These are phyloP conservation scores for Neocucurbitaria cava DNA, from an alignment of 2,329 filamentous ascomycete genomes.

Conservation along the genomic window DNA sequence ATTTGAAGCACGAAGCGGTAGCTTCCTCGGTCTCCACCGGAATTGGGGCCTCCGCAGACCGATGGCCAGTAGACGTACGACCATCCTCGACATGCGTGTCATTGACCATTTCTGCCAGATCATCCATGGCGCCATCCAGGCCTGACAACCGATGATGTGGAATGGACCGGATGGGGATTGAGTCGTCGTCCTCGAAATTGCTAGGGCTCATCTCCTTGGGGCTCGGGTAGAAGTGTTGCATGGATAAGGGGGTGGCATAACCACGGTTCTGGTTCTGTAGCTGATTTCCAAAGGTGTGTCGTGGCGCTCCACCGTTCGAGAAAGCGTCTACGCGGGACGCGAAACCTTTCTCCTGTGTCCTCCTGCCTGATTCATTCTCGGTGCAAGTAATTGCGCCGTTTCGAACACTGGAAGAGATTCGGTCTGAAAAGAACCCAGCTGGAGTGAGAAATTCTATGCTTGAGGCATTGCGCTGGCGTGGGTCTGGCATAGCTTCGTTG, in stretches of 20 bases:
- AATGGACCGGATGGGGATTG: slow-evolving; percentile 22
- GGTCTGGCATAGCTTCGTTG: slow-evolving; percentile 21
- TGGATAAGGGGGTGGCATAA: slow-evolving; percentile 27
- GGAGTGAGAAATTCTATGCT: slow-evolving; percentile 18
- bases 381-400: slow-evolving; percentile 9
- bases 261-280: slow-evolving; percentile 27
- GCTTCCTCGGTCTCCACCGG: slow-evolving; percentile 23
- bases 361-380: slow-evolving; percentile 20
- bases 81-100: slow-evolving; percentile 24
- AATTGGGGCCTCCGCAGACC: slow-evolving; percentile 4
- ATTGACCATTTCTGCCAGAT: slow-evolving; percentile 40
- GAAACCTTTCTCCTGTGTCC: slow-evolving; percentile 24
- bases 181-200: slow-evolving; percentile 8
- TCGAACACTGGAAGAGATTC: slow-evolving; percentile 10
- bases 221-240: slow-evolving; percentile 34
- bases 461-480: slow-evolving; percentile 20
- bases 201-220: slow-evolving; percentile 30
- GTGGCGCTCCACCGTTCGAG: slow-evolving; percentile 15
- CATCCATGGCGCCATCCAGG: slow-evolving; percentile 50
- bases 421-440: slow-evolving; percentile 19
- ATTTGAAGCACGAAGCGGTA: slow-evolving; percentile 42
- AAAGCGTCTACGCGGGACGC: slow-evolving; percentile 15
- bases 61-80: slow-evolving; percentile 9
- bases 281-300: slow-evolving; percentile 37
- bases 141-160: slow-evolving; percentile 39